Conservation (phyloP, 1,284 basidiomycete species). For the Wallemia ichthyophaga region DNA sequence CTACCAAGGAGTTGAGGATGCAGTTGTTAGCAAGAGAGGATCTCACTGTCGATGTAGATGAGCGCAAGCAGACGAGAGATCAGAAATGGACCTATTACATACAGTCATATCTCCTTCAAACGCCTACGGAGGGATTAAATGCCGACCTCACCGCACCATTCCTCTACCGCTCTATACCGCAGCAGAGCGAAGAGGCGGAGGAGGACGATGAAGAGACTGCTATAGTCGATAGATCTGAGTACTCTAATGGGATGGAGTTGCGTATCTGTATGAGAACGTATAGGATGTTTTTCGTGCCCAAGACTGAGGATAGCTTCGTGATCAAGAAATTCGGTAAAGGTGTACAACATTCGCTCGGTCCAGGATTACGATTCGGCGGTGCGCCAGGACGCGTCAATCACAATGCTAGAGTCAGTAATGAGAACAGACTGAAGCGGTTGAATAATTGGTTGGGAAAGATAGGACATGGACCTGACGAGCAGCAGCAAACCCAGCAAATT, state of each 20-base stretch:
- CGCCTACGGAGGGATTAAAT: constrained; percentile 7
- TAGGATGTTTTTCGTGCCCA: constrained; percentile 17
- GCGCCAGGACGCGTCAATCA: not conserved
- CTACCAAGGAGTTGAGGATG: constrained; percentile 6
- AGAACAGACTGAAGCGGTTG: not conserved
- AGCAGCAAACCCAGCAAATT: no score
- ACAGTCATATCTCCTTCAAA: constrained; percentile 8
- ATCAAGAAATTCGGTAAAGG: constrained; percentile 5
- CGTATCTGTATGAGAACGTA: constrained; percentile 18
- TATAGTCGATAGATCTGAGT: constrained; percentile 1
- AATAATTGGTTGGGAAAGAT: not conserved
- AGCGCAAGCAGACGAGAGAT: constrained; percentile 5
- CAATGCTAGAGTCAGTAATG: not conserved
- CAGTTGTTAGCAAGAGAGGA: constrained; percentile 12
- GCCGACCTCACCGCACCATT: not conserved
- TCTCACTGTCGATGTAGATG: constrained; percentile 10
- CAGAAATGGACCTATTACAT: constrained; percentile 11
- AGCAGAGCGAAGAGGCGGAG: not conserved
- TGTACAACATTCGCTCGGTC: not conserved
- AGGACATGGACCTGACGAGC: not conserved
- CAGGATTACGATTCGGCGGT: not conserved
- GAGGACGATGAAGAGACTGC: constrained; percentile 1
- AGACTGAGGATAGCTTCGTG: constrained; percentile 16
- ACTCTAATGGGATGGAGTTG: constrained; percentile 8
- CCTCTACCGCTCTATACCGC: not conserved